Evolutionary conservation across 192 early-diverging fungal species (phyloP).

Genomic region (Backusella psychrophila): DNA sequence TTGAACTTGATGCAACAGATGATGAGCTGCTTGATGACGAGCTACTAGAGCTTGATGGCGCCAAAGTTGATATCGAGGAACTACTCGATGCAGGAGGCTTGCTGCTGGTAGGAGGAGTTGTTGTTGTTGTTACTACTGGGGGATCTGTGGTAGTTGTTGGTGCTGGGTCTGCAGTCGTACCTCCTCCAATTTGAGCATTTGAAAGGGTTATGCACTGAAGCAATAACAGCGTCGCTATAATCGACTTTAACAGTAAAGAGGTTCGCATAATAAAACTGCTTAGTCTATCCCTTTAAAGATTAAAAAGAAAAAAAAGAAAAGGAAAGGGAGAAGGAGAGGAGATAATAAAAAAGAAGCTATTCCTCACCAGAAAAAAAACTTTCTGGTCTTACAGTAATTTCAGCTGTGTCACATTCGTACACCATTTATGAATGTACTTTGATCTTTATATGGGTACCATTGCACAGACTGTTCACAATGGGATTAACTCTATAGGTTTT

Average conservation of each 20-base stretch:
- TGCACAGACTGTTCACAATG: neutral
- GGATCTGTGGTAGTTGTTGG: neutral
- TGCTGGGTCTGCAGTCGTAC: neutral
- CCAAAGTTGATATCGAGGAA: neutral
- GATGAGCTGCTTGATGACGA: neutral
- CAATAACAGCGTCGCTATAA: neutral
- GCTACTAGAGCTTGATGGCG: neutral
- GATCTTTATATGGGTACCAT: neutral
- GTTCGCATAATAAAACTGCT: neutral
- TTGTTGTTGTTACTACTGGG: neutral
- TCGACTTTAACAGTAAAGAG: neutral
- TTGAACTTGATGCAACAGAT: neutral
- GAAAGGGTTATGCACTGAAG: neutral
- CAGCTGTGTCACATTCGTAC: neutral
- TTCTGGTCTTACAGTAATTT: neutral
- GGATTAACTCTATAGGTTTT: neutral
- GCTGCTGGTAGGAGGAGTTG: neutral
- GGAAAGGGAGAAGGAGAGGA: neutral
- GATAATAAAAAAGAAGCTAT: slow-evolving; percentile 4
- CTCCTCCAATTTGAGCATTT: neutral
- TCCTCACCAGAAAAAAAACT: neutral
- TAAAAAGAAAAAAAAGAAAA: neutral
- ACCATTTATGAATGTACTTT: neutral
- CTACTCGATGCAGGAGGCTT: neutral
- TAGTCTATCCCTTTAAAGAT: neutral